Conservation (phyloP, 208 protist genomes). For the Leishmania guyanensis region DNA sequence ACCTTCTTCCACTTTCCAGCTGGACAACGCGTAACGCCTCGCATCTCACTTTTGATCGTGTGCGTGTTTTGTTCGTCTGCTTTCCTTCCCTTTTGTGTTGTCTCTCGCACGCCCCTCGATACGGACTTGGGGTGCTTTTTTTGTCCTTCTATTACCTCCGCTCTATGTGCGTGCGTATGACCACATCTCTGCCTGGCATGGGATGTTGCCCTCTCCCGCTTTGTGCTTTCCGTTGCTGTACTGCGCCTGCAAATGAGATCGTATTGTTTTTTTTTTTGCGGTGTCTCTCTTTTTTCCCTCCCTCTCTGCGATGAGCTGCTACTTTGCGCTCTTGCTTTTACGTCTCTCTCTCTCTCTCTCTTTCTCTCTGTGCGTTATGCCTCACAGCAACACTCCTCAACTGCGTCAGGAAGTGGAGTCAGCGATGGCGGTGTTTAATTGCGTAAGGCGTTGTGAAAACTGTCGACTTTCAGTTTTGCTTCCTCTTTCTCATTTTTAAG, state of each 20-base stretch:
- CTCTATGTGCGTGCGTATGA: no score
- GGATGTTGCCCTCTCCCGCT: slow-evolving; percentile 11
- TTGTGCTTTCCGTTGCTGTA: slow-evolving; percentile 7
- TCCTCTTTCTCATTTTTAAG: not conserved
- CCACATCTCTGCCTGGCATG: no score
- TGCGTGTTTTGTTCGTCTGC: not conserved
- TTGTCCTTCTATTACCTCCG: slow-evolving; percentile 9
- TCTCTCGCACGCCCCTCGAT: not conserved
- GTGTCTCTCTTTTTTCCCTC: not conserved
- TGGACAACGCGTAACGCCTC: not conserved
- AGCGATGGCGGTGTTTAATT: not conserved
- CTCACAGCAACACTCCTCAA: not conserved
- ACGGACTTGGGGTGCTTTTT: slow-evolving; percentile 13
- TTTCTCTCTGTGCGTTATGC: not conserved
- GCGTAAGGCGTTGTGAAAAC: not conserved
- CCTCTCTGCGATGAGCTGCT: not conserved
- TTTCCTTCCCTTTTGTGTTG: slow-evolving; percentile 13
- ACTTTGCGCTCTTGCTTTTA: not conserved
- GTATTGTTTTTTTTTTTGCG: not conserved
- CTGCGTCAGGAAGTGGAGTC: not conserved
- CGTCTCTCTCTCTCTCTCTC: not conserved
- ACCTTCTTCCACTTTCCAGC: not conserved
- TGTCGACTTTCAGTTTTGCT: not conserved
- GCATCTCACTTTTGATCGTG: not conserved
- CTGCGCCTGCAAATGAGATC: not conserved